phyloP scores from a whole-genome alignment of 139 green algal species.

The Chlorokybus atmophyticus region DNA sequence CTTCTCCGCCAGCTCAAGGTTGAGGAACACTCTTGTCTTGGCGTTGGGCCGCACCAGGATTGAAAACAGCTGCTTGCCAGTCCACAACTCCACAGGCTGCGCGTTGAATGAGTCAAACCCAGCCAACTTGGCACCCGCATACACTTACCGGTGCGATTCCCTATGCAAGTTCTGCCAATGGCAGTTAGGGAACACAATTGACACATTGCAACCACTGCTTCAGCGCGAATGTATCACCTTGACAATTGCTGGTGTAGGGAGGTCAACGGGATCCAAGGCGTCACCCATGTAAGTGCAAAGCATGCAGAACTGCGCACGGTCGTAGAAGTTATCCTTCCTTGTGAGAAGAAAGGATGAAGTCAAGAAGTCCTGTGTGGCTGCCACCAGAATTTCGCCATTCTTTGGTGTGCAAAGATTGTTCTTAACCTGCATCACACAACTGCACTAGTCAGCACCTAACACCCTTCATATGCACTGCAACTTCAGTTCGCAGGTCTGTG shows the following conservation, averaged over 20 bases:
- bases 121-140: too few relatives aligned
- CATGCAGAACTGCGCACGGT: conserved; percentile 50
- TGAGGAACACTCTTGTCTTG: conserved; percentile 56
- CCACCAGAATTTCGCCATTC: conserved; percentile 89
- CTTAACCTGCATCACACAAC: conserved; percentile 17
- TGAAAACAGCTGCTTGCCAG: conserved; percentile 91
- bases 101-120: conserved; percentile 55
- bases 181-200: not conserved
- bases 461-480: too few relatives aligned
- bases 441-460: too few relatives aligned
- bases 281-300: conserved; percentile 61
- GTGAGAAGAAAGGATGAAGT: conserved; percentile 86
- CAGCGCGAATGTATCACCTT: too few relatives aligned
- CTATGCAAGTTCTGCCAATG: too few relatives aligned
- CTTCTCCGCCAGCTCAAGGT: conserved; percentile 77
- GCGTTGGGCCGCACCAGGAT: conserved; percentile 50
- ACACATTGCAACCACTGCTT: too few relatives aligned
- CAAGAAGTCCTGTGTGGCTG: conserved; percentile 93
- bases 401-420: conserved; percentile 92
- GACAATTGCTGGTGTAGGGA: conserved; percentile 38
- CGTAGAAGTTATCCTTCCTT: conserved; percentile 31
- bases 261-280: conserved; percentile 41
- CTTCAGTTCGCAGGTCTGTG: too few relatives aligned
- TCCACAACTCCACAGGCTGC: conserved; percentile 91
- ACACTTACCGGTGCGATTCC: too few relatives aligned